Conservation (phyloP, 2,329 filamentous ascomycete species). For the Endocalyx cinctus region DNA sequence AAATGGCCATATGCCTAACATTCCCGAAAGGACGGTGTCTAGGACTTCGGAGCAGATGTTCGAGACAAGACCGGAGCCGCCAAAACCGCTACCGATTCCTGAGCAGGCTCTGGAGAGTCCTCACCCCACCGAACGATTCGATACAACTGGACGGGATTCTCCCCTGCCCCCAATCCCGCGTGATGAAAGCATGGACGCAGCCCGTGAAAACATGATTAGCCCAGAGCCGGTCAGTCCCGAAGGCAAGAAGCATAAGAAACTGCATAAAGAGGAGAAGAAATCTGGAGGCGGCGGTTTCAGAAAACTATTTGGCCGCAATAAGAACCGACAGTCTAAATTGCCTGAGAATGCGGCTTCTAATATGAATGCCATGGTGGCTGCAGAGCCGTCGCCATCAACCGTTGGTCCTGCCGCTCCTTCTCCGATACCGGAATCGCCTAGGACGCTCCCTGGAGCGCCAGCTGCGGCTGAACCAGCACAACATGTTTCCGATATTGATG, state of each 20-base stretch:
- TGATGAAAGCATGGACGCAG: conserved; percentile 29
- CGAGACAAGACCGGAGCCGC: conserved; percentile 9
- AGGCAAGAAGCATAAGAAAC: conserved; percentile 45
- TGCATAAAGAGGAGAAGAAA: conserved; percentile 47
- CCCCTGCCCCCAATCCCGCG: conserved; percentile 37
- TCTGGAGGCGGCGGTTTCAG: conserved; percentile 45
- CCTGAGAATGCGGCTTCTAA: conserved; percentile 50
- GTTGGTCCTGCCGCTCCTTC: conserved; percentile 22
- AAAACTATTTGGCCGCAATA: conserved; percentile 61
- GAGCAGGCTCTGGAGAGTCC: conserved; percentile 35
- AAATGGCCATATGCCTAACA: conserved; percentile 27
- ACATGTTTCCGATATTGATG: conserved; percentile 18
- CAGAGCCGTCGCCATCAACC: conserved; percentile 26
- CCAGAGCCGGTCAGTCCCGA: conserved; percentile 41
- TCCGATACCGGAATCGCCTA: conserved; percentile 21
- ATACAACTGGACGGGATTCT: conserved; percentile 28
- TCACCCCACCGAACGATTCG: conserved; percentile 32
- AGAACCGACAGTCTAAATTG: conserved; percentile 54
- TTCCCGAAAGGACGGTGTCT: conserved; percentile 37
- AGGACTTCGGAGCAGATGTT: conserved; percentile 27
- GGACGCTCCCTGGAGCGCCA: conserved; percentile 13
- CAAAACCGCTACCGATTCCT: conserved; percentile 19
- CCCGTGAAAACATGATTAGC: conserved; percentile 35
- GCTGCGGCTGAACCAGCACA: conserved; percentile 19
- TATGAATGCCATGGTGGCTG: conserved; percentile 46